Percentiles rank a stretch among this genome's conserved stretches.
Evolutionary conservation across 805 yeast species (phyloP).

Genomic region (Lipomyces oligophaga): DNA sequence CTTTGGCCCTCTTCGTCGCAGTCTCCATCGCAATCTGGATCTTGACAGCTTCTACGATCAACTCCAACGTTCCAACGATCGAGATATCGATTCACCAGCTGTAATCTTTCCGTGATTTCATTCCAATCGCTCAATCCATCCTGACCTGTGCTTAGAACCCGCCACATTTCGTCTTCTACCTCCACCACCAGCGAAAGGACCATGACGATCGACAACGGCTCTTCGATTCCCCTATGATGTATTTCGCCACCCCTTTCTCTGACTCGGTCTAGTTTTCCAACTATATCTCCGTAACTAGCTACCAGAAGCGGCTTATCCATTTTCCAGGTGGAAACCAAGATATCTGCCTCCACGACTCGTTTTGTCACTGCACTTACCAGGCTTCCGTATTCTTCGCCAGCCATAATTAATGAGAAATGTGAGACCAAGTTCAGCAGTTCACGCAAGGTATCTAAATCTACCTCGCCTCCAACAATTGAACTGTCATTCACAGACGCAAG

Average conservation of each 20-base stretch:
- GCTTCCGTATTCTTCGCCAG: not conserved
- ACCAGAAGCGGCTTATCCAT: constrained; percentile 6
- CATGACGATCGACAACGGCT: no score
- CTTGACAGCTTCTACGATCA: constrained; percentile 9
- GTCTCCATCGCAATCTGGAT: not conserved
- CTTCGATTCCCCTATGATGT: no score
- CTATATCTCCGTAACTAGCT: constrained; percentile 13
- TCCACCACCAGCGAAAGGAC: no score
- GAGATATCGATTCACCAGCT: constrained; percentile 7
- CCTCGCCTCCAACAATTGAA: no score
- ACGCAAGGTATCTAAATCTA: constrained; percentile 2
- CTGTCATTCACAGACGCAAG: constrained; percentile 7
- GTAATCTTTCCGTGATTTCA: no score
- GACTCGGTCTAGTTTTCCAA: no score
- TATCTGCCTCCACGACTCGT: constrained; percentile 15
- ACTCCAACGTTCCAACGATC: constrained; percentile 7
- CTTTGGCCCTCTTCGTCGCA: not conserved
- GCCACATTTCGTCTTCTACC: no score
- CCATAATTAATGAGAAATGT: constrained; percentile 2
- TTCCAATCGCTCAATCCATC: no score
- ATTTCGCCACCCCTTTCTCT: no score
- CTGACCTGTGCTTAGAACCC: no score
- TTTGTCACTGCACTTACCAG: constrained; percentile 7
- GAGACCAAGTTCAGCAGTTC: constrained; percentile 7
- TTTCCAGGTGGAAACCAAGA: constrained; percentile 3